Evolutionary conservation across 495 filamentous ascomycete genomes (phyloP), one percentile per base, ranked within the genome.

Genomic region (Trichoderma gamsii): DNA sequence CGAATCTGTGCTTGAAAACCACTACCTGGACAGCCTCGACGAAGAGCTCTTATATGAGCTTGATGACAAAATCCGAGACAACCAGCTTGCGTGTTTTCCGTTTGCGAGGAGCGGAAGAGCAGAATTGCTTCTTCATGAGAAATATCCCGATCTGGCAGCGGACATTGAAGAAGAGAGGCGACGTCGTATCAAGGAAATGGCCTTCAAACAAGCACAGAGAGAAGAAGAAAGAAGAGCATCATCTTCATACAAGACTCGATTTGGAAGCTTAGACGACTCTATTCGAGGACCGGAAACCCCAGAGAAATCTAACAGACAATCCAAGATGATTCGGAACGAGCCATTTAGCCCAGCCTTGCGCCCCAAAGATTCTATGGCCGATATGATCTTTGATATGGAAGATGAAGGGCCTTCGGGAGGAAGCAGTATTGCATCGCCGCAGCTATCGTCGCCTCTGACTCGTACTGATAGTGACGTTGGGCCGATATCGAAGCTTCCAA

Each of bases 301-400:
- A 41, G 86, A 87, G 41, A 90, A 83, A 72, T 66, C 71, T 8
- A 83, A 83, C 69, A 74, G 76, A 49, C 82, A 77, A 69, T 74
- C 82, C 6, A 83, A 83, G 52, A 76, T 71, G 56, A 80, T 81
- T 64, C 73, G 74, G 23, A 82, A 81, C 64, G 78, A 80, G 64
- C 76, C 79, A 2, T 79, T 82, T 67, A 85, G 85, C 66, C 89
- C 90, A 3, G 75, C 82, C 43, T 79, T 94, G n/a, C 84, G 83
- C 67, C 80, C 87, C 0, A 90, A 85, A 69, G 82, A 81, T 25
- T 92, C 89, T 0, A 77, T 81, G 2, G 79, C 80, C n/a, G 92
- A 97, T 70, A 80, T 97, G 46, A 95, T 97, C 80, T 97, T 97
- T 73, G 88, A 92, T 69, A 97, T 97, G 92, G 93, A 97, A 68